Conservation (phyloP, 495 filamentous ascomycete genomes). For the Neurospora sp. region DNA sequence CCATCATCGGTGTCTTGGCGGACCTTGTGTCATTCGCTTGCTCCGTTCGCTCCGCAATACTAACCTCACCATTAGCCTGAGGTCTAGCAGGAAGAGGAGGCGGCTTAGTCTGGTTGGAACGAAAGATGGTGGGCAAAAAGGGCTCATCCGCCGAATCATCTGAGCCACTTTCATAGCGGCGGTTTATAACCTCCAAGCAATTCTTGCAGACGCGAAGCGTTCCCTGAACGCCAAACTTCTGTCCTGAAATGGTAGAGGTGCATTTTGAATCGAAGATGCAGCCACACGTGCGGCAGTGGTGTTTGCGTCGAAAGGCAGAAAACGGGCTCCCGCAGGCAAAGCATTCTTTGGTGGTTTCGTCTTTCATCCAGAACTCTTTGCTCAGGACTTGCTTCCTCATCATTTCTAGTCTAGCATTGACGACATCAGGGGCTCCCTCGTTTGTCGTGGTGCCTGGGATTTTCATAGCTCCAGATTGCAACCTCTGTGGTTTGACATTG, state of each 20-base stretch:
- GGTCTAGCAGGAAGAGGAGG: conserved; percentile 16
- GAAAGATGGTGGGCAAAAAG: conserved; percentile 42
- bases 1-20: conserved; percentile 59
- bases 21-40: conserved; percentile 33
- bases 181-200: conserved; percentile 88
- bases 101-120: conserved; percentile 36
- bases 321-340: conserved; percentile 87
- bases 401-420: conserved; percentile 53
- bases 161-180: conserved; percentile 73
- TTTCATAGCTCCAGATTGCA: conserved; percentile 33
- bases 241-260: conserved; percentile 77
- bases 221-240: conserved; percentile 77
- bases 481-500: conserved; percentile 30
- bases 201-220: conserved; percentile 86
- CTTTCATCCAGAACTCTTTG: conserved; percentile 98
- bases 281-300: conserved; percentile 89
- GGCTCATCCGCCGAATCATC: conserved; percentile 73
- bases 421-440: conserved; percentile 47
- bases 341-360: conserved; percentile 96
- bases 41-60: conserved; percentile 32
- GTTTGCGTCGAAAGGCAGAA: conserved; percentile 87
- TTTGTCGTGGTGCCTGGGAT: conserved; percentile 46
- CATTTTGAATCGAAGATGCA: conserved; percentile 98
- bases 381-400: conserved; percentile 77
- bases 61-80: conserved; percentile 26